These are phyloP conservation scores for Podaxis pistillaris DNA, from an alignment of 768 basidiomycete genomes.

Conservation along the genomic window DNA sequence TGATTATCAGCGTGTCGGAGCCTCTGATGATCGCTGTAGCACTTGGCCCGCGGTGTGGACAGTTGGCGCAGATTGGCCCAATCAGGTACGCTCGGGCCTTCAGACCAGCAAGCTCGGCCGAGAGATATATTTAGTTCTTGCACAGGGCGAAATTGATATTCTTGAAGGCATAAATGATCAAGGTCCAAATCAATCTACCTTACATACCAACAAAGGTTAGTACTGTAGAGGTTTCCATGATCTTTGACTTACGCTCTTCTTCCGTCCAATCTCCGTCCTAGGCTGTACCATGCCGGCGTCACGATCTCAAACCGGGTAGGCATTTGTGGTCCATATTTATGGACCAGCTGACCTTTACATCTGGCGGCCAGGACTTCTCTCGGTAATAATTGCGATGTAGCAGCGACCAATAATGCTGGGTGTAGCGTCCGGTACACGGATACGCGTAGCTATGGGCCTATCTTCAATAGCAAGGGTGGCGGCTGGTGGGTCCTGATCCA, in stretches of 20 bases:
- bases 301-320: conserved; percentile 48
- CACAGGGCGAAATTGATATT: conserved; percentile 52
- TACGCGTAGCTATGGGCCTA: conserved; percentile 50
- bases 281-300: conserved; percentile 54
- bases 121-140: conserved; percentile 12
- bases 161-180: conserved; percentile 60
- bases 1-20: conserved; percentile 2
- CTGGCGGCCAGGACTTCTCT: conserved; percentile 29
- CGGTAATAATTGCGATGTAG: conserved; percentile 47
- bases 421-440: conserved; percentile 22
- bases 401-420: conserved; percentile 42
- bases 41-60: conserved; percentile 49
- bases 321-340: conserved; percentile 2
- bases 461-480: conserved; percentile 58
- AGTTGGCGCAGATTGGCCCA: conserved; percentile 34
- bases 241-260: background rate
- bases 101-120: conserved; percentile 7
- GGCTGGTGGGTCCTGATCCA: conserved; percentile 46
- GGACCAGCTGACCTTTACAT: background rate
- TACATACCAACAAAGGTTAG: conserved; percentile 52
- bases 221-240: background rate
- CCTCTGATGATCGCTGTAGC: conserved; percentile 18
- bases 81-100: conserved; percentile 23
- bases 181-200: conserved; percentile 46
- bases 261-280: conserved; percentile 14